phyloP scores from a whole-genome alignment of 441 rosid species.

The Pelargonium australe region DNA sequence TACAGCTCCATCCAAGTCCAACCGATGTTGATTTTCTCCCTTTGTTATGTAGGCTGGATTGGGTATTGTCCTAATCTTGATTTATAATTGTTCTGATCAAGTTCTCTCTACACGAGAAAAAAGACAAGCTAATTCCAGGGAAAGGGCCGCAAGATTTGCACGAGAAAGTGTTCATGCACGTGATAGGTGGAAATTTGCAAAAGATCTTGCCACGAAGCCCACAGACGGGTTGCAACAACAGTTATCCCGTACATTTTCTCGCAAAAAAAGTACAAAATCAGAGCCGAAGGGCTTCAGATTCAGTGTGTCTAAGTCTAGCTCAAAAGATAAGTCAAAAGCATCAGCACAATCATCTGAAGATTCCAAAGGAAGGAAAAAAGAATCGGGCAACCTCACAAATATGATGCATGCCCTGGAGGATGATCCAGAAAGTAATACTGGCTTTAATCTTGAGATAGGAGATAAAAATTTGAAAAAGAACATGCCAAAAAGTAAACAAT shows the following conservation, averaged over 20 bases:
- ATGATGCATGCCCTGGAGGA: conserved; percentile 71
- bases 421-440: conserved; percentile 55
- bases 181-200: conserved; percentile 87
- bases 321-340: conserved; percentile 38
- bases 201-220: conserved; percentile 66
- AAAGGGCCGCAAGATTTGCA: conserved; percentile 80
- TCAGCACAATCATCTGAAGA: background rate
- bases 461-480: conserved; percentile 57
- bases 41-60: conserved; percentile 55
- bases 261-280: conserved; percentile 49
- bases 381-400: conserved; percentile 50
- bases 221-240: conserved; percentile 58
- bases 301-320: conserved; percentile 29
- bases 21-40: conserved; percentile 9
- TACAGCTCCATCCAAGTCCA: background rate
- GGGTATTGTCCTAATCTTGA: conserved; percentile 58
- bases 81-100: conserved; percentile 94
- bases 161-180: conserved; percentile 65
- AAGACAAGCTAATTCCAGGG: conserved; percentile 72
- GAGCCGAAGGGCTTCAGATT: conserved; percentile 23
- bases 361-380: background rate
- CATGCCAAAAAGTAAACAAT: conserved; percentile 61
- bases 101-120: conserved; percentile 76
- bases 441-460: conserved; percentile 65
- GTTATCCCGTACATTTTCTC: conserved; percentile 72